Percentiles rank a stretch among this genome's conserved stretches.
Conservation (phyloP, 345 rosid species). For the Cardamine chenopodiifolia region DNA sequence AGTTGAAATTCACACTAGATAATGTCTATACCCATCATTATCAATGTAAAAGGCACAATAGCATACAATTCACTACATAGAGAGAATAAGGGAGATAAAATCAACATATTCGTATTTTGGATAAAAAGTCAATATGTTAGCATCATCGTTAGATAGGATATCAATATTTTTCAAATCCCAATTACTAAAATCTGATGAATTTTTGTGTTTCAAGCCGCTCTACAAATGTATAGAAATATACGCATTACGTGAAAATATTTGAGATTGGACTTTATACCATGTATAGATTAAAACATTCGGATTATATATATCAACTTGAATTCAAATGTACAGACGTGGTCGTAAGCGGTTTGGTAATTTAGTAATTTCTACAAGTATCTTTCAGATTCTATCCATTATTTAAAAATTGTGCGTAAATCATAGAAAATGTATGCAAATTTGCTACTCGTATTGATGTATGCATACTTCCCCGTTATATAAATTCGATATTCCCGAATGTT, state of each 20-base stretch:
- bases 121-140: not conserved
- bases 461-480: not conserved
- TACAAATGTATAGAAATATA: not conserved
- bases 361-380: not conserved
- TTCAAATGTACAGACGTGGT: not conserved
- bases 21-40: slow-evolving; percentile 5
- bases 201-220: not conserved
- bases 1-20: slow-evolving; percentile 5
- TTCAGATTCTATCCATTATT: not conserved
- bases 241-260: not conserved
- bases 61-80: not conserved
- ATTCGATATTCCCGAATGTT: not conserved
- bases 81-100: not conserved
- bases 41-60: slow-evolving; percentile 8
- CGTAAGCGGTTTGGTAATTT: not conserved
- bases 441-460: not conserved
- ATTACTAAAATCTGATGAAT: not conserved
- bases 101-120: too few relatives aligned
- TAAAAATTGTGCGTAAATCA: not conserved
- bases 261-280: not conserved
- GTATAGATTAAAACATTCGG: not conserved
- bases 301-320: not conserved
- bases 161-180: not conserved
- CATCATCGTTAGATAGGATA: not conserved
- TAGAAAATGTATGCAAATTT: not conserved